A percentile compares a stretch with the other conserved stretches of the same genome.
Evolutionary conservation across 306 rosid genomes (phyloP).

Genomic region (Corylus americana): DNA sequence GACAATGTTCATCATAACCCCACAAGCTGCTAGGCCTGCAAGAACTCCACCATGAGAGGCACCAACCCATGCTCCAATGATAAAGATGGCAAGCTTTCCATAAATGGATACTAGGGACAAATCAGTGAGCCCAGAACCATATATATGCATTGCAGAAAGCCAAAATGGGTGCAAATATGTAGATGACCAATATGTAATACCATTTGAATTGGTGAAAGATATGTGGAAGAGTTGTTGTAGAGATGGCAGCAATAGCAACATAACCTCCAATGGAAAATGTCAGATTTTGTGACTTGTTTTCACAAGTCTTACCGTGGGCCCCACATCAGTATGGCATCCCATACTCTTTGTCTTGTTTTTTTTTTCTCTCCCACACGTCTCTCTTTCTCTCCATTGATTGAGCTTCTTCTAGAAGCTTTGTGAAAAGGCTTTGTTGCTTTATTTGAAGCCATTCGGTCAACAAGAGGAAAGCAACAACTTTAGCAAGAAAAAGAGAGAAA

Average conservation of each 20-base stretch:
- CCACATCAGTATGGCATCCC: too few relatives aligned
- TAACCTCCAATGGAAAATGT: neutral
- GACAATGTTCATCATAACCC: slow-evolving; percentile 25
- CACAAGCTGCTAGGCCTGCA: slow-evolving; percentile 25
- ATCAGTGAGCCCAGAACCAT: slow-evolving; percentile 15
- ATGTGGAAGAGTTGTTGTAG: slow-evolving; percentile 1
- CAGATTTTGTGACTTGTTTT: too few relatives aligned
- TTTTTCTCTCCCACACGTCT: too few relatives aligned
- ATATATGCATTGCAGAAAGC: slow-evolving; percentile 20
- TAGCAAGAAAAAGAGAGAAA: too few relatives aligned
- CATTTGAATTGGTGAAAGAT: slow-evolving; percentile 11
- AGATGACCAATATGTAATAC: slow-evolving; percentile 18
- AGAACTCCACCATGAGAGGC: slow-evolving; percentile 6
- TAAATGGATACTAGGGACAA: slow-evolving; percentile 20
- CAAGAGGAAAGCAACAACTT: too few relatives aligned
- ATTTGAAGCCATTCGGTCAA: too few relatives aligned
- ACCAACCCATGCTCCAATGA: slow-evolving; percentile 13
- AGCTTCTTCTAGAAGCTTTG: too few relatives aligned
- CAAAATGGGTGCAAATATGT: neutral
- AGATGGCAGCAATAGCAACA: slow-evolving; percentile 6
- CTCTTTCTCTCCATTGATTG: too few relatives aligned
- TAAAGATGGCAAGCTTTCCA: slow-evolving; percentile 20
- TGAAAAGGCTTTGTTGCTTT: too few relatives aligned
- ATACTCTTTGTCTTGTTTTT: too few relatives aligned
- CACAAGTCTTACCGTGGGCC: too few relatives aligned